These are phyloP conservation scores for Aspergillus floridensis DNA, from an alignment of 2,329 filamentous ascomycete genomes.

Conservation along the genomic window DNA sequence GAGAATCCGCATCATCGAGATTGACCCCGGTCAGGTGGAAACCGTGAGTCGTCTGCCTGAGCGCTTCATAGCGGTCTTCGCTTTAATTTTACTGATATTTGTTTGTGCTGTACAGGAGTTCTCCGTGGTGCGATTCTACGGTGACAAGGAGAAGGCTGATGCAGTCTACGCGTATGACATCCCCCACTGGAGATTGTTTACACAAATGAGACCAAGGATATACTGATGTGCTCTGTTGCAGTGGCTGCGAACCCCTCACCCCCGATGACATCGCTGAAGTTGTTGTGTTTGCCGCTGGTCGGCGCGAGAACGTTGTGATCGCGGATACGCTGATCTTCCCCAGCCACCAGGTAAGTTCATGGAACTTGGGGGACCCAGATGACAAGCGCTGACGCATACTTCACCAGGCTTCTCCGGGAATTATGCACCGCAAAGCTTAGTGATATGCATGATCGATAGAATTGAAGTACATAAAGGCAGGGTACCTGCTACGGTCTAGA, in stretches of 20 bases:
- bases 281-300: constrained; percentile 78
- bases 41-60: constrained; percentile 54
- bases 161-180: constrained; percentile 74
- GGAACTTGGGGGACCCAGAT: not conserved
- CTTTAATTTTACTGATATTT: constrained; percentile 5
- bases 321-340: constrained; percentile 86
- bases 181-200: not conserved
- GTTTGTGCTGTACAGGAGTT: constrained; percentile 62
- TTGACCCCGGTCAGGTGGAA: constrained; percentile 91
- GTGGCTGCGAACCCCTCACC: constrained; percentile 76
- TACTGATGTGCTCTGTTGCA: constrained; percentile 29
- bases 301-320: constrained; percentile 85
- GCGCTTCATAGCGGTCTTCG: not conserved
- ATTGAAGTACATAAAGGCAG: not conserved
- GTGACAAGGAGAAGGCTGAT: constrained; percentile 85
- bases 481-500: not conserved
- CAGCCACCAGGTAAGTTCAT: constrained; percentile 72
- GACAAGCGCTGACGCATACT: not conserved
- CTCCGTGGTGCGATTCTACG: constrained; percentile 81
- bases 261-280: constrained; percentile 89
- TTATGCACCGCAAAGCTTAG: constrained; percentile 13
- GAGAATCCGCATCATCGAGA: constrained; percentile 77
- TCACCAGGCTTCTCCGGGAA: constrained; percentile 16
- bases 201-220: not conserved
- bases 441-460: not conserved